Conservation (phyloP, 2,329 filamentous ascomycete species). For the Scedosporium aurantiacum region DNA sequence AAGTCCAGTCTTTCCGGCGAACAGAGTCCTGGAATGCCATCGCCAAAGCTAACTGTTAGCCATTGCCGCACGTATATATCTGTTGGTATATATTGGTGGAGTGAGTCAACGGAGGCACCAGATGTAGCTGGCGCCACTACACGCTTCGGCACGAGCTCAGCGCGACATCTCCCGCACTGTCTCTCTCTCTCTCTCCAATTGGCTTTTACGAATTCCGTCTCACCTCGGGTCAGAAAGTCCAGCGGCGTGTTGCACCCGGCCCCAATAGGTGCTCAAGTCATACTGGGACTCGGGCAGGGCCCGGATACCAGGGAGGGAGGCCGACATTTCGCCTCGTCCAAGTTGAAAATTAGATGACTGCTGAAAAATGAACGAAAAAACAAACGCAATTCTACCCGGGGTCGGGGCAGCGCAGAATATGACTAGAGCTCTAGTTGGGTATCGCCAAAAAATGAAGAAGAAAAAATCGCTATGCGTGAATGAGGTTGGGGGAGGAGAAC, state of each 20-base stretch:
- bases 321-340: conserved; percentile 39
- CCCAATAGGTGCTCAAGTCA: conserved; percentile 90
- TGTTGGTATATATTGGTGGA: neutral
- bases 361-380: neutral
- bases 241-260: conserved; percentile 79
- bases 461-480: neutral
- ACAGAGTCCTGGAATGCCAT: conserved; percentile 55
- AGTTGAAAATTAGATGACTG: neutral
- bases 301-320: conserved; percentile 55
- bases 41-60: neutral
- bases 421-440: neutral
- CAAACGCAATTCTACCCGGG: conserved; percentile 2
- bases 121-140: neutral
- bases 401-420: neutral
- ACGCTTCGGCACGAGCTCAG: neutral
- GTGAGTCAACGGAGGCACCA: neutral
- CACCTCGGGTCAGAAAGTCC: conserved; percentile 93
- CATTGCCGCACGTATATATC: neutral
- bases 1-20: conserved; percentile 67
- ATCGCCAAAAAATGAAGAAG: neutral
- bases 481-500: conserved; percentile 2
- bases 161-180: too few relatives aligned
- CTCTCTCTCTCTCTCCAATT: neutral
- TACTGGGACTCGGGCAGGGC: conserved; percentile 87
- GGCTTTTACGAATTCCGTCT: neutral